These are phyloP conservation scores for Suillus americanus DNA, from an alignment of 768 basidiomycete species.

Conservation along the genomic window DNA sequence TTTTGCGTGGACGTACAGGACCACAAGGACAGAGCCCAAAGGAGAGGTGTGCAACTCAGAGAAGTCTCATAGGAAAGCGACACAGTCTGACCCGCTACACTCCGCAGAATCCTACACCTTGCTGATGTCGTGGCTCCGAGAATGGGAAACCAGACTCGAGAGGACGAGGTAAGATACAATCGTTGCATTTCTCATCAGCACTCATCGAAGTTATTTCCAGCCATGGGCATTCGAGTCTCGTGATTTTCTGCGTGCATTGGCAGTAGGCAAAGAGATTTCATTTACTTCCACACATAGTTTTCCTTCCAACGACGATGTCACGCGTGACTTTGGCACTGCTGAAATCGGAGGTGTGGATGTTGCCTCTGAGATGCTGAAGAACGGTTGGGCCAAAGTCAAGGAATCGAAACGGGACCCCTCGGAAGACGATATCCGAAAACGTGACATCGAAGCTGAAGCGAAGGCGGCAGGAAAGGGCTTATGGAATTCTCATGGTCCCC, in stretches of 20 bases:
- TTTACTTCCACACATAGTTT: constrained; percentile 83
- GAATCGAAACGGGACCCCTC: constrained; percentile 82
- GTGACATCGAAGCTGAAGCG: constrained; percentile 76
- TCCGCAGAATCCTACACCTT: constrained; percentile 79
- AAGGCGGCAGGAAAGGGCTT: constrained; percentile 73
- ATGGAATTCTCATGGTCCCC: constrained; percentile 82
- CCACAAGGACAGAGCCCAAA: constrained; percentile 87
- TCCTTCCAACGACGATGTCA: constrained; percentile 69
- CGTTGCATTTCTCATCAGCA: not conserved
- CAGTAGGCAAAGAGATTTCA: constrained; percentile 88
- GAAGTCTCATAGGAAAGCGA: constrained; percentile 10
- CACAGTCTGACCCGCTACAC: constrained; percentile 12
- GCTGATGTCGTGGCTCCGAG: constrained; percentile 86
- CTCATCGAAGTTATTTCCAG: constrained; percentile 37
- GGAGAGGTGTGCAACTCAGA: constrained; percentile 60
- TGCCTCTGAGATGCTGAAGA: constrained; percentile 71
- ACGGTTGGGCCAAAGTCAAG: constrained; percentile 93
- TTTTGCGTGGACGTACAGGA: constrained; percentile 74
- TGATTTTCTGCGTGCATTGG: constrained; percentile 82
- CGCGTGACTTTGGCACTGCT: constrained; percentile 78
- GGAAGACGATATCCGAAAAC: constrained; percentile 72
- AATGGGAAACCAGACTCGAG: constrained; percentile 76
- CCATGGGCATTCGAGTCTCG: constrained; percentile 91
- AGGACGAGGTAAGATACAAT: constrained; percentile 74
- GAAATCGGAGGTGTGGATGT: constrained; percentile 75